phyloP scores from a whole-genome alignment of 1,139 yeast species.

The Arxiozyma heterogenica region DNA sequence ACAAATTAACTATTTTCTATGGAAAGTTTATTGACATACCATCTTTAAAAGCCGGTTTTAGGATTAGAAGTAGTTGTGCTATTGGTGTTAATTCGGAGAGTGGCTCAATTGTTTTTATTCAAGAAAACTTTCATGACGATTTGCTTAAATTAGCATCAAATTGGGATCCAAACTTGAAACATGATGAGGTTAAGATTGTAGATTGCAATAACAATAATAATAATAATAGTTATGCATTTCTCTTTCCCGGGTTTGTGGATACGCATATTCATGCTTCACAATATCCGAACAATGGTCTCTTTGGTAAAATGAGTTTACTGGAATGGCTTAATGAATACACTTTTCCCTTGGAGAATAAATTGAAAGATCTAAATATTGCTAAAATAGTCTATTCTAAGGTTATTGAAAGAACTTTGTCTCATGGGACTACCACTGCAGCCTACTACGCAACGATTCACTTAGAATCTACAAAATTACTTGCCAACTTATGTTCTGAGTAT shows the following conservation, averaged over 20 bases:
- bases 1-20: constrained; percentile 25
- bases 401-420: constrained; percentile 52
- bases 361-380: constrained; percentile 47
- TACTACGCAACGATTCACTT: constrained; percentile 85
- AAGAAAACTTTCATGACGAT: constrained; percentile 8
- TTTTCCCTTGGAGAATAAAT: constrained; percentile 70
- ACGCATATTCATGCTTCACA: constrained; percentile 97
- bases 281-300: constrained; percentile 88
- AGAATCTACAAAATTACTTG: constrained; percentile 64
- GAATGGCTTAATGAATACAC: constrained; percentile 87
- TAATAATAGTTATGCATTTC: constrained; percentile 33
- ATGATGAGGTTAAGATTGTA: not conserved
- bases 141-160: not conserved
- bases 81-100: constrained; percentile 39
- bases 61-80: constrained; percentile 41
- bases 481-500: constrained; percentile 51
- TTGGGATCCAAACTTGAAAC: not conserved
- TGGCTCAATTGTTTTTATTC: constrained; percentile 21
- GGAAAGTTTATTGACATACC: constrained; percentile 57
- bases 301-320: constrained; percentile 72
- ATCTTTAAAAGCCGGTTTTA: constrained; percentile 35
- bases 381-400: constrained; percentile 52
- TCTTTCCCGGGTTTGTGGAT: constrained; percentile 88
- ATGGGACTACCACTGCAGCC: constrained; percentile 89
- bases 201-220: not conserved